Evolutionary conservation across 192 early-diverging fungal genomes (phyloP), one percentile per base, ranked within the genome.

Genomic region (Linnemannia exigua): DNA sequence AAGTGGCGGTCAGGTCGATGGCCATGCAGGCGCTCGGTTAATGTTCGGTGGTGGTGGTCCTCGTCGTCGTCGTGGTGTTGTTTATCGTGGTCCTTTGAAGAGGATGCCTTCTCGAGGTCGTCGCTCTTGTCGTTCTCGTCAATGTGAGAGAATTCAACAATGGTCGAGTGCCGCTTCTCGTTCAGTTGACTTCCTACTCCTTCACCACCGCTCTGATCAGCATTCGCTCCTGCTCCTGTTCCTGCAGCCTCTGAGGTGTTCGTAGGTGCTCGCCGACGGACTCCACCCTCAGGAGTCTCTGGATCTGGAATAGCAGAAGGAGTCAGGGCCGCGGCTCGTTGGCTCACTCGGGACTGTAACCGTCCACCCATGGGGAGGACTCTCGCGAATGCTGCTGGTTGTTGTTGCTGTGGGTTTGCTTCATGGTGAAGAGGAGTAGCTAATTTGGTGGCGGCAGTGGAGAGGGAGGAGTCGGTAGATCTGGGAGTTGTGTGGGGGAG

Each of bases 1-100:
- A 85, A 47, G 36, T 85, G 77, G 41, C 77, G 72, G 31, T 85
- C 83, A 2, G 74, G 73, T 58, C 77, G 83, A 12, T 85, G 77
- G 12, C 71, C 72, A 31, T 79, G 82, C 9, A 75, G 1, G 14
- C 73, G 50, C 6, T 84, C 82, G 2, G 77, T 84, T 58, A 50
- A 63, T 0, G 76, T 63, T 31, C 38, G 51, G 12, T 44, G 22
- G 61, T 67, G 66, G 28, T 67, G 8, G 17, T 58, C 17, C 36
- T 73, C 38, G 17, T 44, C n/a, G n/a, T 61, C 61, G 37, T 75
- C 52, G 25, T 19, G 1, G 6, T 33, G 37, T 48, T 19, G 33
- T 31, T 25, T 41, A 3, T 9, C 31, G 33, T 74, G 63, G 2
- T 58, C 72, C 22, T 72, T 48, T 33, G n/a, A 58, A 31, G 41